These are phyloP conservation scores for Lodderomyces metapsilosis DNA, from an alignment of 1,139 yeast species.

Conservation along the genomic window DNA sequence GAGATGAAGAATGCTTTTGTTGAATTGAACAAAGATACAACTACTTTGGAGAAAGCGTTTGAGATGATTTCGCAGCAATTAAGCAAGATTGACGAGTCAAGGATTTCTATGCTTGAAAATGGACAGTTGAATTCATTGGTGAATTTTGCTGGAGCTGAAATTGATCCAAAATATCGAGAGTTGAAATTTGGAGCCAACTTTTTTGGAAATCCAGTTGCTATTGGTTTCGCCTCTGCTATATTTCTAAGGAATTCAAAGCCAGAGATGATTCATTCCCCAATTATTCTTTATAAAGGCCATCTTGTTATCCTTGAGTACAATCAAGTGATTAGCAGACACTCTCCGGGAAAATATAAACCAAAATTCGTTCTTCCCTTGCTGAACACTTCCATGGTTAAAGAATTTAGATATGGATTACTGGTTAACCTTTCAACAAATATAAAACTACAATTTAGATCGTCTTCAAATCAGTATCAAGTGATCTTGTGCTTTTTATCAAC, in stretches of 20 bases:
- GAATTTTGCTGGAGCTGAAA: not conserved
- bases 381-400: slow-evolving; percentile 23
- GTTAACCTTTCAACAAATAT: slow-evolving; percentile 29
- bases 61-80: slow-evolving; percentile 6
- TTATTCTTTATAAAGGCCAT: slow-evolving; percentile 52
- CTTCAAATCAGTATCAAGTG: slow-evolving; percentile 43
- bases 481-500: slow-evolving; percentile 33
- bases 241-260: slow-evolving; percentile 32
- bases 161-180: slow-evolving; percentile 9
- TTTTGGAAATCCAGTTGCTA: slow-evolving; percentile 39
- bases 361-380: slow-evolving; percentile 51
- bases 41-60: slow-evolving; percentile 1
- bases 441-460: slow-evolving; percentile 48
- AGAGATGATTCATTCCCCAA: slow-evolving; percentile 28
- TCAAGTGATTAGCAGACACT: slow-evolving; percentile 48
- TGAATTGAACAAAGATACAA: not conserved
- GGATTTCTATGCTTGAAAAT: not conserved
- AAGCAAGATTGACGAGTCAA: not conserved
- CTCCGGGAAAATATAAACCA: slow-evolving; percentile 27
- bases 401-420: slow-evolving; percentile 34
- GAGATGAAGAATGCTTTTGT: slow-evolving; percentile 27
- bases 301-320: slow-evolving; percentile 29
- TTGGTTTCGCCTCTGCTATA: slow-evolving; percentile 38
- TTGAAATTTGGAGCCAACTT: slow-evolving; percentile 16
- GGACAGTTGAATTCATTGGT: not conserved